Percentiles rank a stretch among this genome's conserved stretches.
Conservation (phyloP, 805 yeast species). For the Metschnikowia borealis region DNA sequence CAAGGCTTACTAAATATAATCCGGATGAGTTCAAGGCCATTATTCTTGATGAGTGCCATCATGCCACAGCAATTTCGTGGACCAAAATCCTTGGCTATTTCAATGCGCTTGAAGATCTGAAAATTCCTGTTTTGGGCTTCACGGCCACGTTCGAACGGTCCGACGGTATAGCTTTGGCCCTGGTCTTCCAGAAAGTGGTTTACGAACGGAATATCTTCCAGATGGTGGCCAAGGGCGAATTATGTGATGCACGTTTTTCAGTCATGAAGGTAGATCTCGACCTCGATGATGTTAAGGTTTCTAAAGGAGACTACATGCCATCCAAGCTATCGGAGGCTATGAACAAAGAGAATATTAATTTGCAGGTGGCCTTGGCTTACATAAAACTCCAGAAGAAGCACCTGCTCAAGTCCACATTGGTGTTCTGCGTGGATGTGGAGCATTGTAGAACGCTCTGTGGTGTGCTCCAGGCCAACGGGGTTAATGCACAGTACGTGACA, state of each 20-base stretch:
- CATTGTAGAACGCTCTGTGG: conserved; percentile 58
- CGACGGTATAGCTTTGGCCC: conserved; percentile 60
- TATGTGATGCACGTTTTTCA: conserved; percentile 66
- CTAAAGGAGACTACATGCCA: conserved; percentile 52
- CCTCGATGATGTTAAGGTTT: conserved; percentile 28
- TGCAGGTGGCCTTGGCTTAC: conserved; percentile 53
- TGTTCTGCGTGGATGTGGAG: conserved; percentile 72
- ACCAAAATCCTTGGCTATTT: conserved; percentile 55
- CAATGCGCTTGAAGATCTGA: conserved; percentile 40
- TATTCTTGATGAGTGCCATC: conserved; percentile 90
- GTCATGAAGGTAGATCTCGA: conserved; percentile 49
- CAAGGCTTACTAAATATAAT: conserved; percentile 49
- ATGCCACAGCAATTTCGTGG: conserved; percentile 74
- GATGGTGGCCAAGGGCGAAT: conserved; percentile 65
- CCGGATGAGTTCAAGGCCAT: conserved; percentile 66
- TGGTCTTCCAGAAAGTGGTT: conserved; percentile 68
- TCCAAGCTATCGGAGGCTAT: conserved; percentile 50
- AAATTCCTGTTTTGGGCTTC: conserved; percentile 69
- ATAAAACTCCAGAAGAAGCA: conserved; percentile 31
- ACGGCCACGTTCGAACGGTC: conserved; percentile 81
- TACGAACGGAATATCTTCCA: conserved; percentile 61
- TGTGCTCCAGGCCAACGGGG: conserved; percentile 52
- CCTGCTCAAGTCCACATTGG: conserved; percentile 55
- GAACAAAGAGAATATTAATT: conserved; percentile 51
- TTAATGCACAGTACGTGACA: conserved; percentile 68